These are phyloP conservation scores for Botryotinia calthae DNA, from an alignment of 2,329 filamentous ascomycete genomes.

Conservation along the genomic window DNA sequence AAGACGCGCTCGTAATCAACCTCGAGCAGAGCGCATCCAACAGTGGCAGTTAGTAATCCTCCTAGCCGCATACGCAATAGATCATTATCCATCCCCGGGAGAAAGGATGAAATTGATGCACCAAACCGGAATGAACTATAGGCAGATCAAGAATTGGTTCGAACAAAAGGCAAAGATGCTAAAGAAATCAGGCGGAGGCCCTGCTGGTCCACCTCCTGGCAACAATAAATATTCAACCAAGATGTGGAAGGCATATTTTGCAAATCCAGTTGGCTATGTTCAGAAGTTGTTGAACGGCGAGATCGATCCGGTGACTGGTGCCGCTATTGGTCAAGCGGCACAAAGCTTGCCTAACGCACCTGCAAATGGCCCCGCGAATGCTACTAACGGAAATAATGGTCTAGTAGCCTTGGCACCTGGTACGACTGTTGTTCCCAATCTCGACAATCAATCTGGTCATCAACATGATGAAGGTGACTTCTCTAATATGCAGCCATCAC, in stretches of 20 bases:
- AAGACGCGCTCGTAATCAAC: not conserved
- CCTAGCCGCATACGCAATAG: not conserved
- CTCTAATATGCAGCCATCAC: not conserved
- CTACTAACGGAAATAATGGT: not conserved
- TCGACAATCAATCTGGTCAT: not conserved
- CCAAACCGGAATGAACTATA: not conserved
- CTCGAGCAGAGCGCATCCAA: not conserved
- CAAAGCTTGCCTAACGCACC: not conserved
- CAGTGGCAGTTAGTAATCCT: not conserved
- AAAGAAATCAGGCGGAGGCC: not conserved
- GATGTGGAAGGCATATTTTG: constrained; percentile 1
- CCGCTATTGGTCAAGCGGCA: not conserved
- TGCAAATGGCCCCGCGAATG: not conserved
- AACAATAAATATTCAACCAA: not conserved
- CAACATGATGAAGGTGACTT: not conserved
- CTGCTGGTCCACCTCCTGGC: not conserved
- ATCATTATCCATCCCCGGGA: not conserved
- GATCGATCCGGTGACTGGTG: not conserved
- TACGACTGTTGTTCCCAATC: not conserved
- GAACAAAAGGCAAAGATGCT: not conserved
- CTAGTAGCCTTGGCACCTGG: not conserved
- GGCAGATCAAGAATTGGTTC: constrained; percentile 1
- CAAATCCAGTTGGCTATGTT: not conserved
- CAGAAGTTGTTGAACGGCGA: not conserved
- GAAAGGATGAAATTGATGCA: not conserved